Conservation (phyloP, 2,329 filamentous ascomycete species). For the Cytospora mali region DNA sequence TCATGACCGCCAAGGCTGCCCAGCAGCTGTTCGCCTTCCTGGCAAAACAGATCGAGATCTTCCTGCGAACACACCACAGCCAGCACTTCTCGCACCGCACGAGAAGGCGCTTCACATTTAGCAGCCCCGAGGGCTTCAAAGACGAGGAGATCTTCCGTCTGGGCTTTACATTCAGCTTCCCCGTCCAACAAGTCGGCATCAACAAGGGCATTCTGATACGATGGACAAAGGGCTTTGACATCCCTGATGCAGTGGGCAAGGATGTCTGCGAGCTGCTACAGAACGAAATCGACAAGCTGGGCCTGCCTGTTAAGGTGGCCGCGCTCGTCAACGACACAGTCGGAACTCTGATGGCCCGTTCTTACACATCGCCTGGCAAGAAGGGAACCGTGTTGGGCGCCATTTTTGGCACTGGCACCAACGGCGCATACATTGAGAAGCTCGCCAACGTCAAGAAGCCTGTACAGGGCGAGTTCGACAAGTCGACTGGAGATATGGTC, state of each 20-base stretch:
- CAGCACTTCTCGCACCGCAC: constrained; percentile 79
- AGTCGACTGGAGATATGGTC: constrained; percentile 88
- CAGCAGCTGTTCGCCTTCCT: constrained; percentile 90
- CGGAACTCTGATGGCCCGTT: constrained; percentile 95
- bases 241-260: constrained; percentile 89
- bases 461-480: constrained; percentile 71
- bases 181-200: constrained; percentile 89
- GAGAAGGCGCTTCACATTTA: constrained; percentile 63
- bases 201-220: constrained; percentile 93
- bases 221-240: constrained; percentile 99
- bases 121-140: constrained; percentile 59
- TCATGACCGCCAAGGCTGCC: constrained; percentile 88
- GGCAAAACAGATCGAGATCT: constrained; percentile 87
- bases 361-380: constrained; percentile 89
- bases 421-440: constrained; percentile 96
- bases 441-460: constrained; percentile 81
- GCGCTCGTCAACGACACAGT: constrained; percentile 98
- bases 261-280: constrained; percentile 93
- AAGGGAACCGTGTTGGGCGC: constrained; percentile 86
- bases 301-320: constrained; percentile 89
- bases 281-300: constrained; percentile 81
- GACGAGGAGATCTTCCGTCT: constrained; percentile 85
- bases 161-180: constrained; percentile 99
- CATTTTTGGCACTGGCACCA: constrained; percentile 97
- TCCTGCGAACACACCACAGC: constrained; percentile 83